Base-by-base conservation (phyloP, 257 asterid species). In the Datura wrightii region DNA sequence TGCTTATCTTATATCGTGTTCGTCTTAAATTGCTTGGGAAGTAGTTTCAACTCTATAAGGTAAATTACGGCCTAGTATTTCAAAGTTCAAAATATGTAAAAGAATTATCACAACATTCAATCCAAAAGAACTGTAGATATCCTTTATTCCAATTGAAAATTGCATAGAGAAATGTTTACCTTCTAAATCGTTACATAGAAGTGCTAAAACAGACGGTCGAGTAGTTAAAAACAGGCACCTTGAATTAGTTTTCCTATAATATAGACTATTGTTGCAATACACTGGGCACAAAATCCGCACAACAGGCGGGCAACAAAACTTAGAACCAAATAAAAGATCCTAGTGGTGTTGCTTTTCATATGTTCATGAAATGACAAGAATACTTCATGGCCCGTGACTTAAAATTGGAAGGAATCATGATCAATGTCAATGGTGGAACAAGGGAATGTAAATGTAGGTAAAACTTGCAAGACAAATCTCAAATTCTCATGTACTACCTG, bases 361-460 rank as follows among this genome's bases (percentile, higher is more conserved):
- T 70, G 79, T 41, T 70, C 54, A 70, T 16, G 34, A 70, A 41
- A 41, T 41, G 54, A 70, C 79, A 70, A 70, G 79, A 39, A 70
- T 70, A 70, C 79, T 70, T 46, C 53, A 41, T 18, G 15, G 76
- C 53, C 52, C 8, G 6, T 69, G 79, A 69, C 53, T 39, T 69
- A 69, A 69, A 69, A 15, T 15, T 69, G 11, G 34, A 69, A 39
- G 15, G 31, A 15, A 41, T 7, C 53, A 69, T 10, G 53, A 69
- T 8, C 18, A 19, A 41, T 8, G 19, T 69, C 79, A 69, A 69
- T 69, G 79, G 52, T 16, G 79, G 8, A 69, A 69, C 34, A 44
- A 71, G 18, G 79, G 79, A 71, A 44, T 9, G 54, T 70, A 70
- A 18, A 44, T 71, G 37, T 71, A 9, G 56, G 55, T 24, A 71